These are phyloP conservation scores for Eleusine coracana DNA, from an alignment of 176 grass and related monocot genomes.

Conservation along the genomic window DNA sequence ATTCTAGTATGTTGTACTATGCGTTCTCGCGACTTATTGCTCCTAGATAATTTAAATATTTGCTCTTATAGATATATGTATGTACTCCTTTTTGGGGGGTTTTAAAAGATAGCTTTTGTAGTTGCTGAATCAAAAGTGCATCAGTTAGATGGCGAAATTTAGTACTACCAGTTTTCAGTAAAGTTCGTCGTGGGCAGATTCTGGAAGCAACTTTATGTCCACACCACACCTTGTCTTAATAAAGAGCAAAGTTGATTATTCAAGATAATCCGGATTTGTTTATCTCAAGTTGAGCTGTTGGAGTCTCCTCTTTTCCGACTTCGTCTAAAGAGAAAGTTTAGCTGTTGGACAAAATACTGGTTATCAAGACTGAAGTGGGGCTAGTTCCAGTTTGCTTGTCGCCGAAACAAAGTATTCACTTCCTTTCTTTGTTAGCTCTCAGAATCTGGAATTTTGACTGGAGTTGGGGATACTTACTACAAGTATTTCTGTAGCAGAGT, in stretches of 20 bases:
- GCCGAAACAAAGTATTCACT: neutral
- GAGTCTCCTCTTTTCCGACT: neutral
- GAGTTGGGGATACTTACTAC: neutral
- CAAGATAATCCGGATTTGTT: neutral
- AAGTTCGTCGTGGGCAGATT: neutral
- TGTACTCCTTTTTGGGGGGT: neutral
- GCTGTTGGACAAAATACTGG: neutral
- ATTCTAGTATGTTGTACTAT: neutral
- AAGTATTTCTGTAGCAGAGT: neutral
- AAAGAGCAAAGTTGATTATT: conserved; percentile 12
- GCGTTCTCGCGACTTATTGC: neutral
- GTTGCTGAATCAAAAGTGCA: neutral
- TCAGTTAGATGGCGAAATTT: neutral
- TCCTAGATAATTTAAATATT: neutral
- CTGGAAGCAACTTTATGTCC: neutral
- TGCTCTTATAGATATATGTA: neutral
- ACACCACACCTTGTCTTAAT: neutral
- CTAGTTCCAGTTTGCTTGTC: neutral
- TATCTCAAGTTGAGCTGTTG: conserved; percentile 23
- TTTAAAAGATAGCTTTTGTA: neutral
- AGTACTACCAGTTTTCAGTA: conserved; percentile 9
- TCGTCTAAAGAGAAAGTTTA: neutral
- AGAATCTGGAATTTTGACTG: neutral
- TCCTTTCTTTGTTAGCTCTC: neutral
- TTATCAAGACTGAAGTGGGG: neutral